A percentile compares a stretch with the other conserved stretches of the same genome.
Conservation (phyloP, 225 moss, liverwort and hornwort genomes). For the Physcomitrellopsis africana region DNA sequence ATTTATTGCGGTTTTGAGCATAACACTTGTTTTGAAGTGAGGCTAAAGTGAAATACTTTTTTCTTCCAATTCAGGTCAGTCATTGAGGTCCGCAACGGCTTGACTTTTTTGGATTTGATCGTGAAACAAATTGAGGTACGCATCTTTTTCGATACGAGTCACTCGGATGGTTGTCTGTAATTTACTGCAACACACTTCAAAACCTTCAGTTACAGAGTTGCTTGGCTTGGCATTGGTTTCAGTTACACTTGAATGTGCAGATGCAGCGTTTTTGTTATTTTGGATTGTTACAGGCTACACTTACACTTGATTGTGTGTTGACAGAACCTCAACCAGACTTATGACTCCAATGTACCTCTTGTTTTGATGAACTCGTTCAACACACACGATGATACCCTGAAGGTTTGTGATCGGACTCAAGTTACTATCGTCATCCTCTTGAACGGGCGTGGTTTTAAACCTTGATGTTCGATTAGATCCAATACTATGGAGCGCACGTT, state of each 20-base stretch:
- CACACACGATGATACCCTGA: slow-evolving; percentile 86
- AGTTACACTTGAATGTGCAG: no score
- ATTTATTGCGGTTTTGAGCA: no score
- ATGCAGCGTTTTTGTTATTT: no score
- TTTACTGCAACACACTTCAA: no score
- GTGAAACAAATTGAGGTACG: slow-evolving; percentile 75
- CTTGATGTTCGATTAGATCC: no score
- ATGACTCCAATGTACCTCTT: slow-evolving; percentile 75
- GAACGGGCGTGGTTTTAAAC: no score
- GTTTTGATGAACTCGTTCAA: slow-evolving; percentile 99
- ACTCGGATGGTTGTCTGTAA: no score
- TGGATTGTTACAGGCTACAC: neutral
- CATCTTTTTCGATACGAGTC: neutral
- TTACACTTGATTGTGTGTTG: slow-evolving; percentile 25
- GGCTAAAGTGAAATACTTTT: neutral
- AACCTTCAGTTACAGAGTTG: no score
- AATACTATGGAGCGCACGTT: no score
- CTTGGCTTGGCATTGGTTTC: no score
- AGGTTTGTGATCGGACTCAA: slow-evolving; percentile 48
- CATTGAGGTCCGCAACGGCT: slow-evolving; percentile 69
- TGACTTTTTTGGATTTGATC: slow-evolving; percentile 75
- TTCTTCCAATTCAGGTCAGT: slow-evolving; percentile 53
- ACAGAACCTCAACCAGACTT: slow-evolving; percentile 82
- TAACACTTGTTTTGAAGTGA: neutral
- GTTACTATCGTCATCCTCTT: slow-evolving; percentile 2